phyloP scores from a whole-genome alignment of 129 eudicot species.

The Flaveria robusta region DNA sequence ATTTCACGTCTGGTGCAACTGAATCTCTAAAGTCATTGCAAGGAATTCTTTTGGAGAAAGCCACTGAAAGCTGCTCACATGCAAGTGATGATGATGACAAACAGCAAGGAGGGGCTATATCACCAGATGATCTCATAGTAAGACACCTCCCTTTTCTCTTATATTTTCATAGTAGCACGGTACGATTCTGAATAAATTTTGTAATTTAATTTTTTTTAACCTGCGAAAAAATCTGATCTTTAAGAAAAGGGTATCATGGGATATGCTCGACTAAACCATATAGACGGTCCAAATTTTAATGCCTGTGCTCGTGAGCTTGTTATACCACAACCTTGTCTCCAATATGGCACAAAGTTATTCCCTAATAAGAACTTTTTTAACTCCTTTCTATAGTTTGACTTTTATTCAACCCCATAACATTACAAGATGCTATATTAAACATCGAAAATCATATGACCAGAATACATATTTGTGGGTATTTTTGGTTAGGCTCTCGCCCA shows the following conservation, averaged over 20 bases:
- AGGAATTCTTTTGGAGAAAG: slow-evolving; percentile 84
- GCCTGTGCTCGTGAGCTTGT: not conserved
- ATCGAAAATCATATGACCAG: not conserved
- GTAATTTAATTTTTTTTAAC: not conserved
- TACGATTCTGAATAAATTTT: not conserved
- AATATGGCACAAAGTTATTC: not conserved
- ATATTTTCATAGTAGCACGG: not conserved
- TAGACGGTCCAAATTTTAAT: not conserved
- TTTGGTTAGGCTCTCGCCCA: slow-evolving; percentile 80
- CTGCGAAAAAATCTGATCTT: not conserved
- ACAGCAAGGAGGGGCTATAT: slow-evolving; percentile 51
- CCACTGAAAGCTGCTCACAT: slow-evolving; percentile 60
- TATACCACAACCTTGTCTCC: not conserved
- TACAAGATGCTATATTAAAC: not conserved
- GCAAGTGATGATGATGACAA: slow-evolving; percentile 66
- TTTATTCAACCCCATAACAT: not conserved
- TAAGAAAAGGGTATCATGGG: not conserved
- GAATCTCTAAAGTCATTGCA: slow-evolving; percentile 81
- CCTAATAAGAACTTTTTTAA: not conserved
- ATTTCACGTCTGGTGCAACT: slow-evolving; percentile 79
- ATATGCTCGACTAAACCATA: not conserved
- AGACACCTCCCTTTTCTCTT: slow-evolving; percentile 26
- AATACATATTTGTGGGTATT: slow-evolving; percentile 8
- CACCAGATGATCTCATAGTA: slow-evolving; percentile 96
- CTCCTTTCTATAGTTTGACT: not conserved